Evolutionary conservation across 164 flowering plant species (phyloP), one percentile per base, ranked within the genome.

Genomic region (Chloranthus sessilifolius): DNA sequence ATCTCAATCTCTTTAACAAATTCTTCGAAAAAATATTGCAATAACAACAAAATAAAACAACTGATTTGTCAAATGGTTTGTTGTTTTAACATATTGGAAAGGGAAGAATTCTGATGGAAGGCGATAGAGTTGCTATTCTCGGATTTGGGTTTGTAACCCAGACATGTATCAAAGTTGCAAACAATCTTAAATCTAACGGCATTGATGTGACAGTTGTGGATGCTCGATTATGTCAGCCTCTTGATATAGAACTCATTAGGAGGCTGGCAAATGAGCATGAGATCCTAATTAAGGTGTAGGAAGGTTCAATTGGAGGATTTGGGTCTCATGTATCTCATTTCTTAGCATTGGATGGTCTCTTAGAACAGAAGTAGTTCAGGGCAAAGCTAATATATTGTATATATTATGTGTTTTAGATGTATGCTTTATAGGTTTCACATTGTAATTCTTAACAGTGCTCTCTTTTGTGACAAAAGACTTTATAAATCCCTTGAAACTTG

Each of bases 251-350:
- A 31, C 84, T 89, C 31, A 77, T 89, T 50, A 75, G 58, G 49
- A 75, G 64, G 53, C 44, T 89, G 17, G 92, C 92, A 45, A 73
- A 63, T 0, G 88, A 80, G 54, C 97, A 89, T 55, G 90, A 85
- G 46, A 57, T 83, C 49, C 58, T 89, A 15, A 74, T 89, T 21
- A 82, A 90, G 9, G 83, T 74, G 0, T 95, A 89, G 50, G 97
- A 89, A 62, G 97, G 95, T 19, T 81, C 95, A 0, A 60, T 89
- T 50, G 97, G 97, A 47, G 97, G 97, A 4, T 89, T 89, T 62
- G 82, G 92, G 1, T 84, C 97, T 25, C 97, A 87, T 55, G 94
- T 90, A 3, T 35, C 77, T 6, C 95, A 90, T 22, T 86, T 70
- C 74, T 63, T 90, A 20, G 64, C 81, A 66, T 55, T 84, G 41